Percentiles rank a stretch among this genome's conserved stretches.
Conservation (phyloP, 495 filamentous ascomycete species). For the Saxispiralis lemnorum region DNA sequence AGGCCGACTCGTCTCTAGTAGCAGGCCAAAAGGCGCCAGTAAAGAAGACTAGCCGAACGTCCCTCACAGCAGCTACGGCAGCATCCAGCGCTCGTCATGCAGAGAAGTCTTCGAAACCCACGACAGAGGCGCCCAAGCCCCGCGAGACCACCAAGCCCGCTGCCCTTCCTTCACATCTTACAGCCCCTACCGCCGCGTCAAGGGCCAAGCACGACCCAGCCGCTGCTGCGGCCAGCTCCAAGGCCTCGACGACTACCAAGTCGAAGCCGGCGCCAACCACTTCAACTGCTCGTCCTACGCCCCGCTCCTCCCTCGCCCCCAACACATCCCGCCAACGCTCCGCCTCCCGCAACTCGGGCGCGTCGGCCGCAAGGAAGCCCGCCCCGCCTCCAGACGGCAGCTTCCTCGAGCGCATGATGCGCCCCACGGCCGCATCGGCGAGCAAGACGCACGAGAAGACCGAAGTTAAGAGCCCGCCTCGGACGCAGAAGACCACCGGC, state of each 20-base stretch:
- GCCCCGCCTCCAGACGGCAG: conserved; percentile 35
- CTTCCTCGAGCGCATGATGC: conserved; percentile 86
- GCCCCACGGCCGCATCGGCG: conserved; percentile 63
- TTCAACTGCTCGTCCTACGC: conserved; percentile 11
- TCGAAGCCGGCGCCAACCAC: conserved; percentile 10
- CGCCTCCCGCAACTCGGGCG: conserved; percentile 17
- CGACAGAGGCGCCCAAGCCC: conserved; percentile 16
- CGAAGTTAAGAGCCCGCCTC: conserved; percentile 10
- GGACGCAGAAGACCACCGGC: conserved; percentile 5
- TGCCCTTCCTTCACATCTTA: conserved; percentile 23
- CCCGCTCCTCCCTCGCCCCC: conserved; percentile 9
- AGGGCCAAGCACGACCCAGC: conserved; percentile 22
- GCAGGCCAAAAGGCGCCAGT: conserved; percentile 1
- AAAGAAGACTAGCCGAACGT: conserved; percentile 16
- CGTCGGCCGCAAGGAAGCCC: conserved; percentile 24
- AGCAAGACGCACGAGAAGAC: conserved; percentile 58
- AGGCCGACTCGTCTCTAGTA: conserved; percentile 2
- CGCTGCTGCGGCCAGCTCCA: conserved; percentile 1
- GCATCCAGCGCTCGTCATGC: conserved; percentile 14
- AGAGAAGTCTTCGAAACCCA: neutral
- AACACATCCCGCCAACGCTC: conserved; percentile 13
- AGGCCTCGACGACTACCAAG: conserved; percentile 15
- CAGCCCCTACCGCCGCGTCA: conserved; percentile 24
- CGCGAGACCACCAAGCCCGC: conserved; percentile 24
- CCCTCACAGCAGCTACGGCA: conserved; percentile 17